Base-by-base conservation (phyloP, 345 rosid species). In the Diplotaxis tenuifolia region DNA sequence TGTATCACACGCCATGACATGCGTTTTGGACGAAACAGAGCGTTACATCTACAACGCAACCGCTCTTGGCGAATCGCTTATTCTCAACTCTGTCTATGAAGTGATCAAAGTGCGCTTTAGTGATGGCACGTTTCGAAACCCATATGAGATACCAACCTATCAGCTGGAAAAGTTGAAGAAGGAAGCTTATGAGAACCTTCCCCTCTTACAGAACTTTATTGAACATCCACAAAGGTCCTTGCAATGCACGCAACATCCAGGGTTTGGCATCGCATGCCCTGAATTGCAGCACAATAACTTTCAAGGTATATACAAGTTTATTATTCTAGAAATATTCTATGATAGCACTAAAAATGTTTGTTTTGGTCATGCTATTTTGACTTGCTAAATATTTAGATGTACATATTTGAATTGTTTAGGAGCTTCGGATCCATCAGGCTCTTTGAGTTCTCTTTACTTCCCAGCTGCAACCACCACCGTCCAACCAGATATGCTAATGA, bases 1-100 rank as follows among this genome's bases (percentile, higher is more conserved):
- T 59, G 72, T 87, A 56, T 78, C 67, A 2, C 99, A 95, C 31
- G 97, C 96, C 3, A 65, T 38, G 10, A 4, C 62, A 1, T 95
- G 99, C 77, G 86, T 77, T 62, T 11, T 82, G 18, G 86, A 89
- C 11, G 88, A 82, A 62, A 73, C 73, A 49, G 83, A 82, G 71
- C 42, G 80, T 19, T 87, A 80, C 58, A 11, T 63, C 36, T 90
- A 86, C 79, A 10, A 56, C 36, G 76, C 67, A 63, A 56, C 32
- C 32, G 74, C 63, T 9, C 62, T 53, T 15, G 76, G 74, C 8
- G 64, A 61, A 11, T 73, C 72, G 12, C 50, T 73, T 18, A 81
- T 93, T 14, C 64, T 88, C 50, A 75, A 88, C 70, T 86, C 89
- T 19, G 71, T 89, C 10, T 86, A 73, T 74, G 78, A 77, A 50